Evolutionary conservation across 768 basidiomycete genomes (phyloP), one percentile per base, ranked within the genome.

Genomic region (Astraeus odoratus): DNA sequence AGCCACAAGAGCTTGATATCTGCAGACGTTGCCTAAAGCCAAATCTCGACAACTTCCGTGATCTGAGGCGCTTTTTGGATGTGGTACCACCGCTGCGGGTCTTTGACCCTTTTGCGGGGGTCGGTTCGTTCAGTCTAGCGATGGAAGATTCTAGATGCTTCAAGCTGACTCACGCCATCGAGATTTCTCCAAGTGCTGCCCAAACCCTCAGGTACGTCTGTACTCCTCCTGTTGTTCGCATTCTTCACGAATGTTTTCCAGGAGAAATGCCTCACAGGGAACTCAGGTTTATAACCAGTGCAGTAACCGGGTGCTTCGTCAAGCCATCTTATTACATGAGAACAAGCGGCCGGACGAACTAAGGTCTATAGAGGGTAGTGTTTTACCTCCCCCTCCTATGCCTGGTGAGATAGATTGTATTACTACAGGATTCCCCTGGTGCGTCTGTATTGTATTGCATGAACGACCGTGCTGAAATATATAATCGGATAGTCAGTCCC

Each of bases 341-440:
- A 70, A 72, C 4, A 73, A 71, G 48, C 37, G 62, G 2, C 51
- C 67, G 5, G 67, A 72, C 5, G 55, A 59, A 0, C 74, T 77
- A 0, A 56, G 56, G 19, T 72, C 59, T 7, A 48, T 71, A 20
- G 67, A 75, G 34, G 61, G 64, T 8, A 62, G 63, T 8, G 55
- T 45, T 2, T 50, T 81, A 10, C 76, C 77, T 2, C 54, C 56
- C 3, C 75, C 73, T 9, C 77, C 78, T 3, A 63, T 63, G 33
- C 73, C 72, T 6, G 75, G 69, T 5, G 71, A 78, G 3, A 74
- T 85, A 43, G 75, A 87, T 41, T 71, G 80, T 23, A 68, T 90
- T 12, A 63, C 76, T 10, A 74, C 80, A 15, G 88, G 89, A 0
- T 85, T 90, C 51, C 88, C 88, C 27, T 91, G 88, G 86, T 82